phyloP scores from a whole-genome alignment of 2,329 filamentous ascomycete genomes.

The Trichophyton verrucosum region DNA sequence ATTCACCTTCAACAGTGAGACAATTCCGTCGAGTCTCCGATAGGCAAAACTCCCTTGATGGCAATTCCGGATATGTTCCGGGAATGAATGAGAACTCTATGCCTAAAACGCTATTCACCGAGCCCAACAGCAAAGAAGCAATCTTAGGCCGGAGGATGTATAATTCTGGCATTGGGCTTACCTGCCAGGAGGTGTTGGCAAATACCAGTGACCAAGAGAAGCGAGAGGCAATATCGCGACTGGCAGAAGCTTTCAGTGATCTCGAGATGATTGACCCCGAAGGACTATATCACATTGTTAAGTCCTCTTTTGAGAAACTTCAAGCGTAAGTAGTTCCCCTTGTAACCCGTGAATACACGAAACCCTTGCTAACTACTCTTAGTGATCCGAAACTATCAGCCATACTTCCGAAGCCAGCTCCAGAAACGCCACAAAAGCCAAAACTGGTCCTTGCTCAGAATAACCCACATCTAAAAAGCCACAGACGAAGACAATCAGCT shows the following conservation, averaged over 20 bases:
- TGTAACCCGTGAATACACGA: not conserved
- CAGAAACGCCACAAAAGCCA: constrained; percentile 35
- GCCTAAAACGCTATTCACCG: constrained; percentile 24
- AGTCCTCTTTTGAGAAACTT: constrained; percentile 61
- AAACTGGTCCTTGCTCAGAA: constrained; percentile 68
- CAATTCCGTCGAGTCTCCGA: constrained; percentile 84
- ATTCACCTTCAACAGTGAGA: constrained; percentile 79
- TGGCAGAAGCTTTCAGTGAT: constrained; percentile 74
- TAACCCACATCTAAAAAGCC: constrained; percentile 74
- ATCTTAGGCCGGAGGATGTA: constrained; percentile 70
- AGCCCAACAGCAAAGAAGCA: constrained; percentile 57
- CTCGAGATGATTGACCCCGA: constrained; percentile 83
- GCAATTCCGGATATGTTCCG: constrained; percentile 18
- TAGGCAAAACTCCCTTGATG: constrained; percentile 32
- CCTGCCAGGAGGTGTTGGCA: constrained; percentile 75
- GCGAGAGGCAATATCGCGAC: constrained; percentile 66
- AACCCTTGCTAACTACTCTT: not conserved
- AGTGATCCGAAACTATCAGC: constrained; percentile 22
- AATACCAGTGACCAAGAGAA: constrained; percentile 60
- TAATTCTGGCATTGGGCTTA: constrained; percentile 66
- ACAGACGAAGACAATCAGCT: constrained; percentile 51
- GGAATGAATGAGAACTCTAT: constrained; percentile 30
- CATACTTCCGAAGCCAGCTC: constrained; percentile 20
- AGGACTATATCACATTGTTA: constrained; percentile 74
- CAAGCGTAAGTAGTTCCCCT: constrained; percentile 30